phyloP scores from a whole-genome alignment of 2,329 filamentous ascomycete genomes.

The Verticillium nonalfalfae region DNA sequence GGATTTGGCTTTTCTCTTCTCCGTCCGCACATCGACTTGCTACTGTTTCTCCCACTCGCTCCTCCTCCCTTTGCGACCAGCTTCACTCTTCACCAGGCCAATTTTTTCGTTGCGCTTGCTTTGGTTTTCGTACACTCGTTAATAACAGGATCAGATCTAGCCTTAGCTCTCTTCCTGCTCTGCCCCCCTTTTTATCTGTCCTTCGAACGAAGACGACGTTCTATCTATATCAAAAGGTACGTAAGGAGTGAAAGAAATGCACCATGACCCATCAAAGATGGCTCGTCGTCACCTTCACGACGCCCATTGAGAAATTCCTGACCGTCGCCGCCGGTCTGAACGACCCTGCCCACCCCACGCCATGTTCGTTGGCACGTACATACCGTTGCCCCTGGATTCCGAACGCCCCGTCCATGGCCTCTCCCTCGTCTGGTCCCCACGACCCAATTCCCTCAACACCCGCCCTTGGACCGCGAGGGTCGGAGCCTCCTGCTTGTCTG shows the following conservation, averaged over 20 bases:
- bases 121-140: conserved; percentile 1
- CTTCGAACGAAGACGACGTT: background rate
- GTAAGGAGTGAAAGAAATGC: background rate
- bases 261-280: background rate
- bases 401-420: background rate
- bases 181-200: background rate
- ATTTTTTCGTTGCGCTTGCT: background rate
- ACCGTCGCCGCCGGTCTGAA: background rate
- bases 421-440: background rate
- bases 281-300: background rate
- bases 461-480: background rate
- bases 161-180: background rate
- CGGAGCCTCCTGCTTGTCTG: background rate
- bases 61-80: background rate
- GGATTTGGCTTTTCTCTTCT: background rate
- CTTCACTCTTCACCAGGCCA: background rate
- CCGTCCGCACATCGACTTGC: background rate
- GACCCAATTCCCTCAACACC: background rate
- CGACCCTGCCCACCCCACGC: background rate
- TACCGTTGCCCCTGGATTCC: background rate
- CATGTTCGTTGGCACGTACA: background rate
- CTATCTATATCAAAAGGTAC: background rate
- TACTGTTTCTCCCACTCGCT: background rate
- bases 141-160: background rate
- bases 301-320: background rate